Base-by-base conservation (phyloP, 768 basidiomycete species). In the Amanita muscaria region DNA sequence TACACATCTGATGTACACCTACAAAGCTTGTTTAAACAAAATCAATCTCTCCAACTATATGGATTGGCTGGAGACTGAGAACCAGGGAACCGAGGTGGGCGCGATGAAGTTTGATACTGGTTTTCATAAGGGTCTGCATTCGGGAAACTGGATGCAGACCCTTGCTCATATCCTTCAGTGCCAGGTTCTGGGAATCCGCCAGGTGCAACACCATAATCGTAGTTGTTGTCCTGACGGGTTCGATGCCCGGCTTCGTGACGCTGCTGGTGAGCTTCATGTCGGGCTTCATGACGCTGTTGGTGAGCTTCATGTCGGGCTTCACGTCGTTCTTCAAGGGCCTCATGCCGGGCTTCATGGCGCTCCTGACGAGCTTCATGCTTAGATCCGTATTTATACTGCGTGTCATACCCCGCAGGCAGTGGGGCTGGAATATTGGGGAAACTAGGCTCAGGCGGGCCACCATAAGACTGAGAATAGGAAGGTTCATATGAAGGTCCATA, bases 91-190 rank as follows among this genome's bases (percentile, higher is more conserved):
- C 42, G 43, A 19, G 48, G 34, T 34, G 52, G 50, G 27, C 51
- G 51, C 23, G 51, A 42, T 14, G 49, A 50, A 22, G n/a, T n/a
- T n/a, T n/a, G n/a, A n/a, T n/a, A n/a, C n/a, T 52, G 49, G 49
- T 48, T 57, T 31, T 59, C 59, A 48, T 62, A 64, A 14, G 54
- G 54, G 32, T 59, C 59, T 4, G 60, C 59, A 32, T 59, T 62
- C 22, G 71, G 71, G 57, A 71, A 73, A 12, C 51, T 54, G 36
- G 61, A 61, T 12, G 29, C 11, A 23, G 39, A 11, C 9, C 27
- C 38, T 12, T 37, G 30, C 3, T 37, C 16, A 22, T 40, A 47
- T 21, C 34, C 35, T 15, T 40, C 37, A 33, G 44, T 25, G 15
- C 19, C 48, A 38, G 42, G 38, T 23, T 36, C 21, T 12, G 39